phyloP scores from a whole-genome alignment of 1,284 basidiomycete genomes.

The Polyporus tsugae region DNA sequence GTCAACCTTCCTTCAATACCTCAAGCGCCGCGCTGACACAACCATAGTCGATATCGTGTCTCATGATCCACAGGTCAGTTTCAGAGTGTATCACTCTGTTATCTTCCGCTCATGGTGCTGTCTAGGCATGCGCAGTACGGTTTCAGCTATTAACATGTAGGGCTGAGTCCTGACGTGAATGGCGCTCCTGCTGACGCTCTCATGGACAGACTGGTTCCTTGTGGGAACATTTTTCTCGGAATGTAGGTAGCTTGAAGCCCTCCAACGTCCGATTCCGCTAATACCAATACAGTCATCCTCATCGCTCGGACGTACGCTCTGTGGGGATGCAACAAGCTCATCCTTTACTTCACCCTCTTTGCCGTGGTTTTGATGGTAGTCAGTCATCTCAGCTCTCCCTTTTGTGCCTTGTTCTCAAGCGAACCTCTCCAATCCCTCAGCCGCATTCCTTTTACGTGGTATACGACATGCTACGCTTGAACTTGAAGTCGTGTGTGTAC shows the following conservation, averaged over 20 bases:
- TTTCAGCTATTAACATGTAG: constrained; percentile 1
- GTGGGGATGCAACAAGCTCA: constrained; percentile 3
- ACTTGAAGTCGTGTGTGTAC: neutral
- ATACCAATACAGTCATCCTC: neutral
- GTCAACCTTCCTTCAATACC: no score
- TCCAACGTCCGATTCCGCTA: no score
- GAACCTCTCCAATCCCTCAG: neutral
- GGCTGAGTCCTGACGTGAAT: neutral
- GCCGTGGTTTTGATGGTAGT: neutral
- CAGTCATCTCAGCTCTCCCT: neutral
- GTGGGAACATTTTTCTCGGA: constrained; percentile 5
- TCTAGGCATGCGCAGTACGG: neutral
- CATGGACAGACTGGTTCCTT: neutral
- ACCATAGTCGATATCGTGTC: neutral
- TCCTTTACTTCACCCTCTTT: neutral
- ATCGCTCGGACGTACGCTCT: constrained; percentile 3
- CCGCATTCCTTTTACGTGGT: neutral
- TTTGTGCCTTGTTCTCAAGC: neutral
- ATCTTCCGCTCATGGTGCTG: neutral
- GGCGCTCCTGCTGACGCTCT: no score
- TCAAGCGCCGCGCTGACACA: neutral
- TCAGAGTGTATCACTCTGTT: rapidly evolving
- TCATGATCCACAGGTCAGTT: neutral
- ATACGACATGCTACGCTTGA: constrained; percentile 1
- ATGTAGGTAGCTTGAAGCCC: neutral